phyloP scores from a whole-genome alignment of 2,329 filamentous ascomycete genomes.

The Alternaria sp. region DNA sequence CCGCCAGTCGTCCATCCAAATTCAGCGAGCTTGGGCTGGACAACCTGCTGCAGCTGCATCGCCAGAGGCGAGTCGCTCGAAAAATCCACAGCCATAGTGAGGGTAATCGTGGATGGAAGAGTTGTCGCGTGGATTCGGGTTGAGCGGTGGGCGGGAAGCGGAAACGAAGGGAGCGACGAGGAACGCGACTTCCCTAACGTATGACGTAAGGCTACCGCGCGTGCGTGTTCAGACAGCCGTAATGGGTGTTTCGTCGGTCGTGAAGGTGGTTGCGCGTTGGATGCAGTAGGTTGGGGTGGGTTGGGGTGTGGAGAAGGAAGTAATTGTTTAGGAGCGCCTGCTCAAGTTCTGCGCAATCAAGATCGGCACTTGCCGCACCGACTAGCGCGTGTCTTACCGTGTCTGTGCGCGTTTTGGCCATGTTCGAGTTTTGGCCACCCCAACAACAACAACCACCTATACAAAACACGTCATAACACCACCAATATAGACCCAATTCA shows the following conservation, averaged over 20 bases:
- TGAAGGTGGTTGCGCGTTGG: slow-evolving; percentile 22
- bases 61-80: slow-evolving; percentile 82
- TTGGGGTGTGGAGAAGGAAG: slow-evolving; percentile 18
- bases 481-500: no score
- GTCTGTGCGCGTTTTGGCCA: no score
- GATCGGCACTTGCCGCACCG: slow-evolving; percentile 22
- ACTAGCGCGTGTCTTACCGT: slow-evolving; percentile 15
- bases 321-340: slow-evolving; percentile 22
- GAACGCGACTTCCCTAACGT: slow-evolving; percentile 33
- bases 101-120: slow-evolving; percentile 18
- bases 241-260: slow-evolving; percentile 23
- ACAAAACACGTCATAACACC: no score
- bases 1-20: slow-evolving; percentile 88
- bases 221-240: slow-evolving; percentile 17
- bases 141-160: slow-evolving; percentile 24
- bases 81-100: slow-evolving; percentile 77
- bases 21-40: slow-evolving; percentile 91
- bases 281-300: slow-evolving; percentile 12
- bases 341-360: slow-evolving; percentile 26
- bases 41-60: slow-evolving; percentile 79
- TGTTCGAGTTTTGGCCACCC: no score
- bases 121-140: slow-evolving; percentile 27
- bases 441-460: no score
- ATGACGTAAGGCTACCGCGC: slow-evolving; percentile 27
- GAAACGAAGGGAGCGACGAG: slow-evolving; percentile 35